Percentiles rank a stretch among this genome's conserved stretches.
Evolutionary conservation across 441 rosid genomes (phyloP).

Genomic region (Biscutella laevigata): DNA sequence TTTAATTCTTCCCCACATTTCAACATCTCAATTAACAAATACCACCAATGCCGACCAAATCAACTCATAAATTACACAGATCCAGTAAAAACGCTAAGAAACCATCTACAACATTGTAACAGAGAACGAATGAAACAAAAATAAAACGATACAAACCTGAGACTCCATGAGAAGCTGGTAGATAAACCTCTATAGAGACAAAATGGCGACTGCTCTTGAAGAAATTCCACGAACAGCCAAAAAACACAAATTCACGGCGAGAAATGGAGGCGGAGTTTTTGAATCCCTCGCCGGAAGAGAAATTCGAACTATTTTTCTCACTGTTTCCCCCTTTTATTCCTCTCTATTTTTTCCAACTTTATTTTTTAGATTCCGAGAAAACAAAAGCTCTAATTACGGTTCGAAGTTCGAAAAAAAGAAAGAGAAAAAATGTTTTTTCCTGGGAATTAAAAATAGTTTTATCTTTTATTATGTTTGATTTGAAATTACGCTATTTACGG

Average conservation of each 20-base stretch:
- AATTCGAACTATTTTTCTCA: constrained; percentile 22
- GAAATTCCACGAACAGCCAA: not conserved
- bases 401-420: not conserved
- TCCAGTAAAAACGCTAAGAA: constrained; percentile 11
- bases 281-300: constrained; percentile 18
- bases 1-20: not conserved
- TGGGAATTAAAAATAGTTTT: not conserved
- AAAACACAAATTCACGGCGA: constrained; percentile 13
- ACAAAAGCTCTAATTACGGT: constrained; percentile 22
- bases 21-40: not conserved
- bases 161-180: constrained; percentile 14
- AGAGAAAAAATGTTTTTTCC: constrained; percentile 7
- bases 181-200: not conserved
- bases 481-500: constrained; percentile 13
- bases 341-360: not conserved
- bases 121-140: not conserved
- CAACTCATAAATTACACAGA: constrained; percentile 8
- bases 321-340: constrained; percentile 15
- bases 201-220: not conserved
- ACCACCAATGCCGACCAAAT: constrained; percentile 17
- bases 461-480: constrained; percentile 6
- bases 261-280: constrained; percentile 14
- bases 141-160: constrained; percentile 14
- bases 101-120: not conserved
- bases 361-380: constrained; percentile 8